phyloP scores from a whole-genome alignment of 345 rosid species.

The Salix suchowensis region DNA sequence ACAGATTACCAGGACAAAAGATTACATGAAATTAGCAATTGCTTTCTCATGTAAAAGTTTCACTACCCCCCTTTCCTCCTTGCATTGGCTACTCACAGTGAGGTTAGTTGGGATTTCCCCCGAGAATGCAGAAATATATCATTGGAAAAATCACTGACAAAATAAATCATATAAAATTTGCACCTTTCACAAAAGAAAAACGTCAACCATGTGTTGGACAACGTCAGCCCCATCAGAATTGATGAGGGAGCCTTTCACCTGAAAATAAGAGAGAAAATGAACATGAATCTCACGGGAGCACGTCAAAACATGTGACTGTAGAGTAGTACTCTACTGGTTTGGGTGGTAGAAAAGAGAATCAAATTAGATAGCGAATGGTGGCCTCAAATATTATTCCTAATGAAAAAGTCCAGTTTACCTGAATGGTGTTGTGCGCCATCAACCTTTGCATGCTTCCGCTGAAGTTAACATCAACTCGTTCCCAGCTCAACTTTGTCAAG shows the following conservation, averaged over 20 bases:
- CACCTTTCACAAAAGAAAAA: conserved; percentile 37
- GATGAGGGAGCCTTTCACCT: conserved; percentile 54
- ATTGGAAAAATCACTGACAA: not conserved
- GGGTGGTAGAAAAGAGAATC: not conserved
- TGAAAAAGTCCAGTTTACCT: conserved; percentile 41
- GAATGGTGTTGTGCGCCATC: conserved; percentile 73
- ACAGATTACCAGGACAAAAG: too few relatives aligned
- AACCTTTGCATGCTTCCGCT: conserved; percentile 58
- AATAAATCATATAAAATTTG: not conserved
- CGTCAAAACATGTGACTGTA: not conserved
- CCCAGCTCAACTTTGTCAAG: conserved; percentile 67
- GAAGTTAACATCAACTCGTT: conserved; percentile 74
- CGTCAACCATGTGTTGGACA: conserved; percentile 74
- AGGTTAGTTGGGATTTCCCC: not conserved
- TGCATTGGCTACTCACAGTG: too few relatives aligned
- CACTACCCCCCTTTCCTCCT: too few relatives aligned
- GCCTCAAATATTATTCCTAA: not conserved
- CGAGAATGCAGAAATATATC: not conserved
- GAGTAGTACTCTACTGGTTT: not conserved
- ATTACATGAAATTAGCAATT: too few relatives aligned
- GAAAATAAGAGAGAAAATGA: conserved; percentile 15
- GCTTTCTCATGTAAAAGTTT: too few relatives aligned
- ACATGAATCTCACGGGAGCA: not conserved
- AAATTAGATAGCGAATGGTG: not conserved
- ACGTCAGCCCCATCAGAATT: conserved; percentile 82